These are phyloP conservation scores for Dissoconium aciculare DNA, from an alignment of 2,329 filamentous ascomycete genomes.

Conservation along the genomic window DNA sequence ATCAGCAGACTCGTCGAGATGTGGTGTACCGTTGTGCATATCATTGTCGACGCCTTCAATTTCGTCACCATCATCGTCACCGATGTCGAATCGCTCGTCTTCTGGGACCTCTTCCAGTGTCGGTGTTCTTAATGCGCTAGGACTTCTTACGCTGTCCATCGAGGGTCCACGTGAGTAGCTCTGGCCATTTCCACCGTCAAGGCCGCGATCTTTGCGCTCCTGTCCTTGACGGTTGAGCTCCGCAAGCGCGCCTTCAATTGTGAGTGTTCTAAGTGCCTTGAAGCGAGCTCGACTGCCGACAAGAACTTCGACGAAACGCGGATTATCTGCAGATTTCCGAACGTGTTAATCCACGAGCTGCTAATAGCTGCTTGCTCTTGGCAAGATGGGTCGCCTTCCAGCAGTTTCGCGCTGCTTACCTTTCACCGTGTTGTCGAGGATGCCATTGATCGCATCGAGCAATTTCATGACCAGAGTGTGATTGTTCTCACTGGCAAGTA, in stretches of 20 bases:
- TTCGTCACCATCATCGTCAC: slow-evolving; percentile 62
- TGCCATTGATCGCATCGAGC: slow-evolving; percentile 75
- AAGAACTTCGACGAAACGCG: slow-evolving; percentile 65
- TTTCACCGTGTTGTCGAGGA: slow-evolving; percentile 61
- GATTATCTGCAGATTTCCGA: slow-evolving; percentile 50
- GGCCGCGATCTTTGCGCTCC: slow-evolving; percentile 41
- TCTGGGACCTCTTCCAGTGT: slow-evolving; percentile 55
- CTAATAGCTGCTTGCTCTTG: no score
- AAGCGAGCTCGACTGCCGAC: slow-evolving; percentile 69
- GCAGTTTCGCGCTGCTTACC: no score
- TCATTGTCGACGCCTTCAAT: slow-evolving; percentile 42
- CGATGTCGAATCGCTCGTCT: slow-evolving; percentile 79
- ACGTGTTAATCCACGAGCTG: no score
- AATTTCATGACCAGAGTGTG: slow-evolving; percentile 66
- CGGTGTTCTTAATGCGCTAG: slow-evolving; percentile 41
- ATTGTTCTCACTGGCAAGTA: slow-evolving; percentile 85
- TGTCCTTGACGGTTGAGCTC: slow-evolving; percentile 73
- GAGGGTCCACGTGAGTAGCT: slow-evolving; percentile 40
- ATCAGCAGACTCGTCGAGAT: slow-evolving; percentile 41
- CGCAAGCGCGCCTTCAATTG: slow-evolving; percentile 78
- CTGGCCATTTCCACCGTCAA: slow-evolving; percentile 17
- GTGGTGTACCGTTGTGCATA: slow-evolving; percentile 40
- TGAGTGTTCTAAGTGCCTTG: slow-evolving; percentile 72
- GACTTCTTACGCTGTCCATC: slow-evolving; percentile 52
- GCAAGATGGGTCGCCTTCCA: no score